These are phyloP conservation scores for Sugiyamaella paludigena DNA, from an alignment of 1,139 yeast species.

Conservation along the genomic window DNA sequence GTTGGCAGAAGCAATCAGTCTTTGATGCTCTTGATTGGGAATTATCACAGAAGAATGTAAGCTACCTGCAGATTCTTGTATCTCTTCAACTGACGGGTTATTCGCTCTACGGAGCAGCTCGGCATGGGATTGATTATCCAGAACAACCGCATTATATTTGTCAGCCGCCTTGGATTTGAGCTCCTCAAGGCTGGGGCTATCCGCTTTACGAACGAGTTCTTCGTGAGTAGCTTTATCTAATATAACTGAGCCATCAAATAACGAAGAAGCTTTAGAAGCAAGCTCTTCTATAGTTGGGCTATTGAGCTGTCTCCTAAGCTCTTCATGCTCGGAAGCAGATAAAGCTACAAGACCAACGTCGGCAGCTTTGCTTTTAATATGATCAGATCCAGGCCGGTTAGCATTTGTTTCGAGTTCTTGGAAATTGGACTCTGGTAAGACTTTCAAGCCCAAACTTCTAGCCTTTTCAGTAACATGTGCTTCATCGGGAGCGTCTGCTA, in stretches of 20 bases:
- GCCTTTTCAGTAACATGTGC: conserved; percentile 27
- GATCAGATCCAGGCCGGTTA: conserved; percentile 25
- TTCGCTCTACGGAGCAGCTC: conserved; percentile 22
- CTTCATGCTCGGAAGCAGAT: conserved; percentile 28
- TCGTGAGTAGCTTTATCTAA: conserved; percentile 21
- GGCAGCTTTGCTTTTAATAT: conserved; percentile 39
- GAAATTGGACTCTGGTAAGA: conserved; percentile 43
- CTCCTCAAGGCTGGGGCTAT: conserved; percentile 23
- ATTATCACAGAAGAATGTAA: conserved; percentile 43
- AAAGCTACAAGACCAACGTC: conserved; percentile 30
- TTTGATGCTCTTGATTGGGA: conserved; percentile 36
- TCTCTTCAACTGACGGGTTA: conserved; percentile 25
- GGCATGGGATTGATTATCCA: conserved; percentile 19
- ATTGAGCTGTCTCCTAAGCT: conserved; percentile 21
- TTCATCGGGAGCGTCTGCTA: conserved; percentile 27
- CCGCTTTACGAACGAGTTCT: conserved; percentile 9
- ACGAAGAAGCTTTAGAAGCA: conserved; percentile 23
- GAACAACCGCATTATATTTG: conserved; percentile 9
- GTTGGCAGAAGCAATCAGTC: conserved; percentile 24
- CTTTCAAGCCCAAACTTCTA: conserved; percentile 39
- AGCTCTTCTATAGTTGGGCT: conserved; percentile 30
- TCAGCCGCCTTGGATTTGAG: conserved; percentile 21
- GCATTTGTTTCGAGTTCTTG: conserved; percentile 27
- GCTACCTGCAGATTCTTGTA: conserved; percentile 18
- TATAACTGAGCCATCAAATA: conserved; percentile 16